Evolutionary conservation across 768 basidiomycete species (phyloP).

Genomic region (Suillus occidentalis): DNA sequence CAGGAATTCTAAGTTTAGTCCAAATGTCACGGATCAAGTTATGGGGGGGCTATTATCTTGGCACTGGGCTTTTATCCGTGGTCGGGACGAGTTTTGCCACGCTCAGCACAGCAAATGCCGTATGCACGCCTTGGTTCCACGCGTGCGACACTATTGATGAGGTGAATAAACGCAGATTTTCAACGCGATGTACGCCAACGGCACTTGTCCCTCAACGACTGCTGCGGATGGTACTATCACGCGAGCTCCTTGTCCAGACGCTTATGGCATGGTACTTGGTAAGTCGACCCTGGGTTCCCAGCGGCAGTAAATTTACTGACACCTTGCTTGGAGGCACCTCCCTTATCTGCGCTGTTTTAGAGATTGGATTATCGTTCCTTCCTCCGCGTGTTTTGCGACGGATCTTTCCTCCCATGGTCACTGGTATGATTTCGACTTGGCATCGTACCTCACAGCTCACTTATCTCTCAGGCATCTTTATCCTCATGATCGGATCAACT

Average conservation of each 20-base stretch:
- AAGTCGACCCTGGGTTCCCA: conserved; percentile 11
- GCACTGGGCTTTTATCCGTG: conserved; percentile 79
- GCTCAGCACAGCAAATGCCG: conserved; percentile 68
- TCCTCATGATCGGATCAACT: conserved; percentile 77
- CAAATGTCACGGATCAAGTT: conserved; percentile 75
- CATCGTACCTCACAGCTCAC: not conserved
- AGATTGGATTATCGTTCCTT: conserved; percentile 79
- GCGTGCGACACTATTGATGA: not conserved
- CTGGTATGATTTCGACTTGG: conserved; percentile 39
- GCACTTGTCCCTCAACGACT: conserved; percentile 67
- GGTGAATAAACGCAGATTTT: conserved; percentile 51
- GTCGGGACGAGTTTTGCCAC: conserved; percentile 84
- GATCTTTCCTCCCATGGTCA: conserved; percentile 81
- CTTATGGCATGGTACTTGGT: conserved; percentile 79
- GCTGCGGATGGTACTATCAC: conserved; percentile 59
- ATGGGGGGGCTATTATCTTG: conserved; percentile 63
- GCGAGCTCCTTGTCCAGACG: conserved; percentile 69
- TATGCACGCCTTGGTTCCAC: conserved; percentile 28
- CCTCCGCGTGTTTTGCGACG: conserved; percentile 59
- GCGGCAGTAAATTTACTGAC: not conserved
- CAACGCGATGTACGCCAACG: conserved; percentile 72
- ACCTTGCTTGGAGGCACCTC: conserved; percentile 55
- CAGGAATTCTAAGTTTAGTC: conserved; percentile 72
- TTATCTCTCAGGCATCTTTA: conserved; percentile 57
- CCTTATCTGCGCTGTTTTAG: conserved; percentile 74